A percentile compares a stretch with the other conserved stretches of the same genome.
phyloP scores from a whole-genome alignment of 352 stramenopile genomes.

The Phytophthora citricola region DNA sequence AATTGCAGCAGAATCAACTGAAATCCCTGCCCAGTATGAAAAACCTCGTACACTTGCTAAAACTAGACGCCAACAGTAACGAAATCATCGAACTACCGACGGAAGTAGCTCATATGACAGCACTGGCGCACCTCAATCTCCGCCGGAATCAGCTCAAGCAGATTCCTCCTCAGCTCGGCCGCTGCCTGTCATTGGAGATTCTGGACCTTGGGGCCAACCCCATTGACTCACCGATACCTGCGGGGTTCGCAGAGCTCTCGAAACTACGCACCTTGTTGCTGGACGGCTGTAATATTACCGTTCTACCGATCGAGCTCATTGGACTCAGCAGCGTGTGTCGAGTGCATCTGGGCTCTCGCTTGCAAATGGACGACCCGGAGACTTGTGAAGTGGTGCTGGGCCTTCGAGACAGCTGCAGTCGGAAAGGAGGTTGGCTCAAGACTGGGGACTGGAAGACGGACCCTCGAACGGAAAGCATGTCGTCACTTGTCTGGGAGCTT shows the following conservation, averaged over 20 bases:
- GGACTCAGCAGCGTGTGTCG: constrained; percentile 54
- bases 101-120: constrained; percentile 57
- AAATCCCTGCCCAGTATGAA: constrained; percentile 66
- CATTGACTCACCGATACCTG: constrained; percentile 50
- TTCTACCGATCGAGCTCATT: constrained; percentile 74
- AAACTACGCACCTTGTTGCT: constrained; percentile 77
- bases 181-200: constrained; percentile 66
- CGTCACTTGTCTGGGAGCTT: constrained; percentile 30
- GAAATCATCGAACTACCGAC: constrained; percentile 53
- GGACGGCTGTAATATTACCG: constrained; percentile 51
- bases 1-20: constrained; percentile 71
- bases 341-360: constrained; percentile 59
- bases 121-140: constrained; percentile 72
- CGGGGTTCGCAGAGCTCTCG: constrained; percentile 46
- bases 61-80: constrained; percentile 84
- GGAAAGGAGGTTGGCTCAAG: constrained; percentile 73
- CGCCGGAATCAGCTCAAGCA: constrained; percentile 61
- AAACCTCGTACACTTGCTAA: constrained; percentile 67
- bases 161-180: constrained; percentile 55
- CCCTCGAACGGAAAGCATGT: constrained; percentile 29
- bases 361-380: constrained; percentile 73
- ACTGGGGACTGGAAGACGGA: constrained; percentile 43
- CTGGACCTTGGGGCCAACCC: constrained; percentile 77
- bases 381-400: constrained; percentile 71
- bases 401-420: constrained; percentile 52